Evolutionary conservation across 23 red algal species (phyloP), one percentile per base, ranked within the genome.

Genomic region (Porphyridium purpureum): DNA sequence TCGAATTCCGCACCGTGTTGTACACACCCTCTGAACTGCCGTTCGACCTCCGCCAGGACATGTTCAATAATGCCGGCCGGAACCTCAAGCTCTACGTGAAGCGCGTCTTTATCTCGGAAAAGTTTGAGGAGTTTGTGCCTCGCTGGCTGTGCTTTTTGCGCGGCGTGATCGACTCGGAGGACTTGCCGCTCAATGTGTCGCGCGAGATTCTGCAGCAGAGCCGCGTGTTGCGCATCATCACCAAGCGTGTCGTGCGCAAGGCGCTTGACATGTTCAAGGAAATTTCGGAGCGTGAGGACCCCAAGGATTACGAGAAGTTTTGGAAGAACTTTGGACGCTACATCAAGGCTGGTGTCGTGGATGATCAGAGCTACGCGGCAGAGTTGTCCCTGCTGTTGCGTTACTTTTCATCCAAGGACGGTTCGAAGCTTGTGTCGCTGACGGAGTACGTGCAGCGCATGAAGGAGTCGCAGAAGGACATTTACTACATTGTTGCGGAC

Each of bases 41-140:
- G 15, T 67, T 76, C 40, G 79, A 95, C 33, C 53, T 95, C 27
- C 63, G 67, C 29, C 88, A 95, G 67, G 81, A 85, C 59, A 95
- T 95, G 88, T 95, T 95, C 47, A 59, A 60, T 21, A 78, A 95
- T 4, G 66, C 65, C 5, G 72, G 69, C 22, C 60, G 74, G 20
- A 42, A 42, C 26, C 35, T 95, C 25, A 41, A 72, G 22, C 72
- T 95, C 9, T 95, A 95, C 58, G 88, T 95, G 7, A 80, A 85
- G 74, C 48, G 88, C 21, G 88, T 95, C n/a, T 95, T 95, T 53
- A 95, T 95, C 44, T 95, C 88, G 40, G 88, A 95, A 30, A 80
- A 74, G 38, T 95, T 95, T 52, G 76, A 81, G 22, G 79, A 95
- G 47, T 40, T 95, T 17, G 29, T 95, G n/a, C 88, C 88, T 14